A percentile compares a stretch with the other conserved stretches of the same genome.
Conservation (phyloP, 2,329 filamentous ascomycete species). For the Neonectria sp. region DNA sequence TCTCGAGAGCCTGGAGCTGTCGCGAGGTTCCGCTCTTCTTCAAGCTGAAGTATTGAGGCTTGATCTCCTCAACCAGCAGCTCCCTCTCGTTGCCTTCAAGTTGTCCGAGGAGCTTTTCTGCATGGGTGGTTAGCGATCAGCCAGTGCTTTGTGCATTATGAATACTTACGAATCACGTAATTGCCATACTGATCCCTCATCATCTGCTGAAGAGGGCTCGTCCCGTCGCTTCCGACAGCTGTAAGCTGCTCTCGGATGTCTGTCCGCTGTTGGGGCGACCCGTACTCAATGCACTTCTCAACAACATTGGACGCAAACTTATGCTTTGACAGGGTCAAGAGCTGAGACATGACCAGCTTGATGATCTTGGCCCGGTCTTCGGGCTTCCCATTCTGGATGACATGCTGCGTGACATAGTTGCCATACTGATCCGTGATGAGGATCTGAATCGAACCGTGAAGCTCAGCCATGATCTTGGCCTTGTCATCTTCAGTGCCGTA, state of each 20-base stretch:
- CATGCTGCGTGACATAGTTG: conserved; percentile 96
- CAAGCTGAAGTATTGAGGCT: conserved; percentile 71
- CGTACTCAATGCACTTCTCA: conserved; percentile 88
- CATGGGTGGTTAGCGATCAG: conserved; percentile 31
- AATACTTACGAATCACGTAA: conserved; percentile 91
- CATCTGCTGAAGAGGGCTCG: conserved; percentile 79
- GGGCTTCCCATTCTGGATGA: conserved; percentile 83
- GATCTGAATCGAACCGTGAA: conserved; percentile 79
- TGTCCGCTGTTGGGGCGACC: conserved; percentile 77
- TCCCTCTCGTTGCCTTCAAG: conserved; percentile 73
- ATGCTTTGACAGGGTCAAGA: conserved; percentile 88
- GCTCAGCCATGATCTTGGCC: conserved; percentile 80
- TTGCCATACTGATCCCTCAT: conserved; percentile 96
- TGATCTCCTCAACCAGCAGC: conserved; percentile 74
- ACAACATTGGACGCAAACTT: conserved; percentile 99
- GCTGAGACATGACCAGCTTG: conserved; percentile 77
- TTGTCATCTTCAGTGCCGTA: conserved; percentile 81
- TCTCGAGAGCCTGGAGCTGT: conserved; percentile 63
- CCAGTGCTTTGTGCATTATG: background rate
- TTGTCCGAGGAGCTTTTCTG: conserved; percentile 84
- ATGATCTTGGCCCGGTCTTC: conserved; percentile 83
- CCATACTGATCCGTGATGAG: conserved; percentile 92
- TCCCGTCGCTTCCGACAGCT: conserved; percentile 73
- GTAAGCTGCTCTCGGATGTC: conserved; percentile 78
- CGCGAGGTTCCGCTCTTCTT: conserved; percentile 77